Base-by-base conservation (phyloP, 495 filamentous ascomycete genomes). In the Pyrenula massariospora region DNA sequence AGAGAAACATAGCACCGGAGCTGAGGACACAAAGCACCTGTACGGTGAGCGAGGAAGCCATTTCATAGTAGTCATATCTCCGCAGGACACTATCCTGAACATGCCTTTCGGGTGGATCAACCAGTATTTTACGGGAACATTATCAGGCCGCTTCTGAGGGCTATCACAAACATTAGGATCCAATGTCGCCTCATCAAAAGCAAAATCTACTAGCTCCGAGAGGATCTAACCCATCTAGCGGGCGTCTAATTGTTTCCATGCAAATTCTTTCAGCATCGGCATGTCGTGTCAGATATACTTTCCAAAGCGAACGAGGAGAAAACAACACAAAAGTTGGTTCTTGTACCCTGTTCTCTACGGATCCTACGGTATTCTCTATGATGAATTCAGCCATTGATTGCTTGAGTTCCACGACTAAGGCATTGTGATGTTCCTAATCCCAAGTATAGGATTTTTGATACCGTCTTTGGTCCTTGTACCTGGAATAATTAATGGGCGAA, bases 341-440 rank as follows among this genome's bases (percentile, higher is more conserved):
- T 55, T 67, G 58, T 83, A 84, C 19, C 78, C 76, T 2, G 65
- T 68, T 25, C 59, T 52, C 12, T 68, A 62, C 2, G 83, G 69
- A 42, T 78, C 73, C 1, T 59, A 54, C 1, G 81, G 79, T 22
- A 85, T 63, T 19, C 69, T 72, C 79, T 83, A 52, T n/a, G 22
- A 20, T 60, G 24, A 55, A 48, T 20, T 22, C 10, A 58, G 60
- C 20, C 53, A 51, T 42, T 58, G 23, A 5, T 57, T 25, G 49
- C 42, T 21, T 48, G n/a, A 47, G 23, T 25, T 56, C 21, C 54
- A 22, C 48, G 1, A 53, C 22, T 67, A 72, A 24, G 59, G 81
- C 77, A 61, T 78, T 83, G 56, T 80, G n/a, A n/a, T n/a, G n/a
- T 76, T 22, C 79, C 80, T n/a, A 74, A 81, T 8, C 81, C 81